A percentile compares a stretch with the other conserved stretches of the same genome.
Evolutionary conservation across 805 yeast genomes (phyloP).

Genomic region (Barnettozyma populi): DNA sequence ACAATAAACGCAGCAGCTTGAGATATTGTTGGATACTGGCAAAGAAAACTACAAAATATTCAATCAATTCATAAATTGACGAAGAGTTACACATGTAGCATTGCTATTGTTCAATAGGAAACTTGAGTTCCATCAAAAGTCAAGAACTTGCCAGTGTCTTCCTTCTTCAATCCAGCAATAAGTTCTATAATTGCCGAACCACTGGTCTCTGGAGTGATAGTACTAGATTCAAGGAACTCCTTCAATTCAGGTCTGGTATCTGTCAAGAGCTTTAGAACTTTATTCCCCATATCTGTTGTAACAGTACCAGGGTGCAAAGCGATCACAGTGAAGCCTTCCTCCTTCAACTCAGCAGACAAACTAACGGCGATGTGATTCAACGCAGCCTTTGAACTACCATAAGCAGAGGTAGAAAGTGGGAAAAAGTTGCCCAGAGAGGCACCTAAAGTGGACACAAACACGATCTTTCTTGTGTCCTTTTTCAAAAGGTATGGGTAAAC

Average conservation of each 20-base stretch:
- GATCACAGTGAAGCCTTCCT: constrained; percentile 27
- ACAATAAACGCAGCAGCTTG: no score
- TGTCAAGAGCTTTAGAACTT: no score
- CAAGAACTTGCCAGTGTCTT: constrained; percentile 26
- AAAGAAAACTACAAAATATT: no score
- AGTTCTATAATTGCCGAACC: constrained; percentile 18
- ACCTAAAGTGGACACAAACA: constrained; percentile 20
- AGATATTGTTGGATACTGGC: no score
- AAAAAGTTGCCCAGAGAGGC: constrained; percentile 19
- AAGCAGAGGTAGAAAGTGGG: constrained; percentile 12
- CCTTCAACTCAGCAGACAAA: constrained; percentile 25
- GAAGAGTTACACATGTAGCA: no score
- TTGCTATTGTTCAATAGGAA: no score
- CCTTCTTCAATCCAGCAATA: constrained; percentile 17
- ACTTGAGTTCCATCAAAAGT: constrained; percentile 13
- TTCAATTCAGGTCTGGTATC: no score
- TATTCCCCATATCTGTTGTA: constrained; percentile 34
- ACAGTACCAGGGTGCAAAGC: constrained; percentile 37
- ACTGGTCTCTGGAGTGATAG: constrained; percentile 25
- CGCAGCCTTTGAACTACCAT: constrained; percentile 32
- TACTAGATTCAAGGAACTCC: neutral
- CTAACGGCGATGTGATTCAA: constrained; percentile 27
- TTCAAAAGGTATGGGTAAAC: constrained; percentile 17
- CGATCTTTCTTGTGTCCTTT: constrained; percentile 16
- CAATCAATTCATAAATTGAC: no score